These are phyloP conservation scores for Canariomyces notabilis DNA, from an alignment of 2,329 filamentous ascomycete species.

Conservation along the genomic window DNA sequence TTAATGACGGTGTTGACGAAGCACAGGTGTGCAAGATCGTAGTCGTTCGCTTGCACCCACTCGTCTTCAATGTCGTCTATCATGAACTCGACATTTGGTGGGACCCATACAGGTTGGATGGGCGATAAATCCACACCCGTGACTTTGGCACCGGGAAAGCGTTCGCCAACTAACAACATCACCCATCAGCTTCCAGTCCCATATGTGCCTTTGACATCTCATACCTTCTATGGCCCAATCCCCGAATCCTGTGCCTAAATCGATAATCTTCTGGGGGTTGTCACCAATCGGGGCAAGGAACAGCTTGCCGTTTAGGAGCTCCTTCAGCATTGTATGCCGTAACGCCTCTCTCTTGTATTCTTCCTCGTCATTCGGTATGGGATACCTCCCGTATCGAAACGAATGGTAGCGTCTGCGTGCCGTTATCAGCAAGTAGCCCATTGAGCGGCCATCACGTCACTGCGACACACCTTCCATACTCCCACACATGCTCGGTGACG, in stretches of 20 bases:
- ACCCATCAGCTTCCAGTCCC: not conserved
- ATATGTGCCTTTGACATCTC: constrained; percentile 15
- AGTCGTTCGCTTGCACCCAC: constrained; percentile 52
- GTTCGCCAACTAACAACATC: constrained; percentile 38
- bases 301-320: constrained; percentile 40
- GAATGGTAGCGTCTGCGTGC: constrained; percentile 44
- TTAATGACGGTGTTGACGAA: constrained; percentile 50
- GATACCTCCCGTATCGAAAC: constrained; percentile 43
- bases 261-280: constrained; percentile 44
- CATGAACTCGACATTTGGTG: constrained; percentile 51
- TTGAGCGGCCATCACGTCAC: not conserved
- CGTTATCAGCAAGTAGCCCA: not conserved
- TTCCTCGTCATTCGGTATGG: constrained; percentile 48
- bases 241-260: constrained; percentile 46
- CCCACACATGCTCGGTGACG: constrained; percentile 26
- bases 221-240: constrained; percentile 53
- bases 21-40: constrained; percentile 57
- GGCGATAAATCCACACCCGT: constrained; percentile 42
- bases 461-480: constrained; percentile 25
- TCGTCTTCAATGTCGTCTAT: constrained; percentile 52
- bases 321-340: constrained; percentile 44
- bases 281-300: constrained; percentile 41
- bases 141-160: constrained; percentile 41
- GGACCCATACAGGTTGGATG: constrained; percentile 41
- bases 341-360: constrained; percentile 46